A percentile compares a stretch with the other conserved stretches of the same genome.
Conservation (phyloP, 805 yeast genomes). For the Candida namnaoensis region DNA sequence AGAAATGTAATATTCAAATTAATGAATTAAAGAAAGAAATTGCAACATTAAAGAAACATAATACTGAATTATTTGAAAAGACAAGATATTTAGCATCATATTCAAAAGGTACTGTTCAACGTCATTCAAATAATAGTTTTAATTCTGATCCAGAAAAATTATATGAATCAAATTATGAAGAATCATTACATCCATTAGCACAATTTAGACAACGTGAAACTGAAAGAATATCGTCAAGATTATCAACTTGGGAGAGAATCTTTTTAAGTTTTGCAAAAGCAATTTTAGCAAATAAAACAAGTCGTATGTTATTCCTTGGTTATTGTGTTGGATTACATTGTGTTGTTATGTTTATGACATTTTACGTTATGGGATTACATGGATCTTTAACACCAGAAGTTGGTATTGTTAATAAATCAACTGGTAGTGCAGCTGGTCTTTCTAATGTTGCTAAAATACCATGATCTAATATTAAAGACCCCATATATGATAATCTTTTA, state of each 20-base stretch:
- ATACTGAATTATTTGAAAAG: slow-evolving; percentile 71
- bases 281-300: slow-evolving; percentile 63
- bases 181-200: slow-evolving; percentile 74
- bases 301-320: slow-evolving; percentile 62
- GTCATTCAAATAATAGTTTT: slow-evolving; percentile 14
- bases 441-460: too few relatives aligned
- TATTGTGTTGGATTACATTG: slow-evolving; percentile 74
- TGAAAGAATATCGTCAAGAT: slow-evolving; percentile 59
- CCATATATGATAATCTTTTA: too few relatives aligned
- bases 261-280: slow-evolving; percentile 65
- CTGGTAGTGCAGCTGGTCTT: not conserved
- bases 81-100: slow-evolving; percentile 58
- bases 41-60: slow-evolving; percentile 58
- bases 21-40: slow-evolving; percentile 60
- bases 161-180: slow-evolving; percentile 62
- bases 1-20: slow-evolving; percentile 44
- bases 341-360: slow-evolving; percentile 55
- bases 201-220: slow-evolving; percentile 72
- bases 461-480: too few relatives aligned
- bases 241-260: slow-evolving; percentile 75
- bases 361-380: slow-evolving; percentile 40
- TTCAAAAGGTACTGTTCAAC: slow-evolving; percentile 15
- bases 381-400: slow-evolving; percentile 37
- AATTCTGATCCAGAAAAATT: slow-evolving; percentile 44
- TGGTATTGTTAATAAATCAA: slow-evolving; percentile 13